Evolutionary conservation across 225 moss, liverwort and hornwort genomes (phyloP), one percentile per base, ranked within the genome.

Genomic region (Polytrichum commune): DNA sequence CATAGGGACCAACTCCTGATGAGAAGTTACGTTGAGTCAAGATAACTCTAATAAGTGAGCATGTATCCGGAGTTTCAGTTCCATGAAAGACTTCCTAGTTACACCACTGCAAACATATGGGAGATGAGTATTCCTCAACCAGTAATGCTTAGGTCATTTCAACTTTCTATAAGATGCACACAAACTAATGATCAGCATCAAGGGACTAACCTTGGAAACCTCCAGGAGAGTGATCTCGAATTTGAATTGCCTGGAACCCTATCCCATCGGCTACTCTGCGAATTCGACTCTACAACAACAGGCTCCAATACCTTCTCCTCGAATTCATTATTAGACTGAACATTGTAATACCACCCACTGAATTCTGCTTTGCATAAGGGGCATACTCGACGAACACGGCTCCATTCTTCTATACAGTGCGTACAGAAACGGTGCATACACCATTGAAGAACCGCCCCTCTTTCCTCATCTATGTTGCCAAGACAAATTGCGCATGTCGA

Each of bases 351-450:
- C 84, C 88, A 88, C 54, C 88, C 88, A 25, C 75, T 73, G 53
- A 70, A 84, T 33, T 80, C 84, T 24, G 82, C 82, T 75, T 88
- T 88, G 72, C 88, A 88, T 57, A 88, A 73, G 8, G 88, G 88
- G 72, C 88, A 88, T 63, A 82, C 73, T 16, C 75, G 79, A 29
- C 84, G 82, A 24, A 88, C 84, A 54, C 77, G 81, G 61, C 84
- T 88, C 88, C 88, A 88, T 67, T 84, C 80, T 58, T 88, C 82
- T 24, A 88, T 88, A 66, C 88, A 88, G 23, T 71, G 84, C 19
- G 65, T 60, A 19, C 88, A 88, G 61, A 88, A 88, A 8, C 64
- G 73, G 77, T 88, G 88, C 88, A 88, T 88, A 69, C 88, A 88
- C 84, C 84, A 88, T 54, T 82, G 82, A 1, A 88, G 57, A 5